Evolutionary conservation across 495 filamentous ascomycete genomes (phyloP).

Genomic region (Parachaetomium inaequale): DNA sequence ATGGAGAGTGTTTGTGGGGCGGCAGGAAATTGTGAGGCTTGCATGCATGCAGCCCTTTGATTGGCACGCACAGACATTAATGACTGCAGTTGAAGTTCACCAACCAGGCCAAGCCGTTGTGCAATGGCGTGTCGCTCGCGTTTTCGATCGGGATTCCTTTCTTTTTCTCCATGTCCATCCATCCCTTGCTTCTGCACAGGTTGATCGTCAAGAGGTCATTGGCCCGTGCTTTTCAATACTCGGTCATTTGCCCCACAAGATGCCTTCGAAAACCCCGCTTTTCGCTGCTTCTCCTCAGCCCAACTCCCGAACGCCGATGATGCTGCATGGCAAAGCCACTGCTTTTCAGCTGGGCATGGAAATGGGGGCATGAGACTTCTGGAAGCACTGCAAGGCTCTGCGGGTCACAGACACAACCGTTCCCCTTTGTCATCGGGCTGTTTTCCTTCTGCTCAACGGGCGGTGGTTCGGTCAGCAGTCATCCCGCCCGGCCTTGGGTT

Average conservation of each 20-base stretch:
- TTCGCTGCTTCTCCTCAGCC: not conserved
- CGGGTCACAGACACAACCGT: not conserved
- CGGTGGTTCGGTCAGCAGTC: not conserved
- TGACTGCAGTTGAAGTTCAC: no score
- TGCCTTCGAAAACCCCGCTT: not conserved
- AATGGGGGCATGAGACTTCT: not conserved
- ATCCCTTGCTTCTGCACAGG: not conserved
- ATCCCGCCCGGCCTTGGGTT: no score
- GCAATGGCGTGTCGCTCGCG: not conserved
- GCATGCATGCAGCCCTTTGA: not conserved
- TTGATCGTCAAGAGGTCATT: not conserved
- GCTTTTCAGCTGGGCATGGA: slow-evolving; percentile 4
- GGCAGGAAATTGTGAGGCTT: slow-evolving; percentile 7
- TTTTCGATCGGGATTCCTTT: not conserved
- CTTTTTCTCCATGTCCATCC: not conserved
- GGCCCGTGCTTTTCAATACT: not conserved
- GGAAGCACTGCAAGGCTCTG: not conserved
- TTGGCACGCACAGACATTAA: slow-evolving; percentile 4
- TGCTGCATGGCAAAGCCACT: not conserved
- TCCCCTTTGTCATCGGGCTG: not conserved
- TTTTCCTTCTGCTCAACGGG: not conserved
- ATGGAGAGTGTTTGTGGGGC: not conserved
- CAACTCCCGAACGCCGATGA: not conserved
- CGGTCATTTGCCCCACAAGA: not conserved
- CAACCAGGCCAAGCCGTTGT: no score